Conservation (phyloP, 1,139 yeast species). For the Sugiyamaella grinbergsii region DNA sequence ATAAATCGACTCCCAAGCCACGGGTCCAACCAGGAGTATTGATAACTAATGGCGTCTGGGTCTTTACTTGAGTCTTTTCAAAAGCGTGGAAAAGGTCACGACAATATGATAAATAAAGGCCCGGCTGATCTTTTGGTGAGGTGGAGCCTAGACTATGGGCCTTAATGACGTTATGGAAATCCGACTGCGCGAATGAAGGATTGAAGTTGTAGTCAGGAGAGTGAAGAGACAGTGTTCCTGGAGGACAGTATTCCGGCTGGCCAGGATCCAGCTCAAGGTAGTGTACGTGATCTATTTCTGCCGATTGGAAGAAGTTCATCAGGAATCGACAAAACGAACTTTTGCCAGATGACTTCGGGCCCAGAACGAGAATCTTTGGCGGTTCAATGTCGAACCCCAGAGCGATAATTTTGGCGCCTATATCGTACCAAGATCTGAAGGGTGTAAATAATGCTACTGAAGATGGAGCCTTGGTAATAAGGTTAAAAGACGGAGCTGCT, state of each 20-base stretch:
- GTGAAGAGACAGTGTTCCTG: constrained; percentile 65
- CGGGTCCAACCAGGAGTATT: constrained; percentile 95
- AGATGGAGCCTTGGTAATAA: constrained; percentile 23
- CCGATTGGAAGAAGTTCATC: constrained; percentile 47
- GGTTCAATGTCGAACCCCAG: constrained; percentile 18
- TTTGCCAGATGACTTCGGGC: constrained; percentile 82
- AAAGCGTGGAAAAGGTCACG: constrained; percentile 48
- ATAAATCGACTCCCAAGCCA: constrained; percentile 77
- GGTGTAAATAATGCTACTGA: constrained; percentile 25
- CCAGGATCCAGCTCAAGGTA: constrained; percentile 89
- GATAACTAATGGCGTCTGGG: constrained; percentile 53
- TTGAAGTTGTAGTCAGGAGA: constrained; percentile 30
- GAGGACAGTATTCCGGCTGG: constrained; percentile 76
- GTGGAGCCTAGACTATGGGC: constrained; percentile 67
- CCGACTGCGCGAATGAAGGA: constrained; percentile 42
- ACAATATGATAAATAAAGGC: constrained; percentile 53
- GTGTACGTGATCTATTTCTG: constrained; percentile 38
- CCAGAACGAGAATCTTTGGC: constrained; percentile 50
- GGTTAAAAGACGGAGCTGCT: constrained; percentile 18
- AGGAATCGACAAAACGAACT: constrained; percentile 67
- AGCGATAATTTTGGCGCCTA: constrained; percentile 23
- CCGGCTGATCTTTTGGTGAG: constrained; percentile 73
- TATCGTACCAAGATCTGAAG: constrained; percentile 35
- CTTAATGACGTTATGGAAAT: constrained; percentile 35
- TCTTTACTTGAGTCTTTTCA: constrained; percentile 24